phyloP scores from a whole-genome alignment of 371 early-diverging fungal genomes.

The Apophysomyces trapeziformis region DNA sequence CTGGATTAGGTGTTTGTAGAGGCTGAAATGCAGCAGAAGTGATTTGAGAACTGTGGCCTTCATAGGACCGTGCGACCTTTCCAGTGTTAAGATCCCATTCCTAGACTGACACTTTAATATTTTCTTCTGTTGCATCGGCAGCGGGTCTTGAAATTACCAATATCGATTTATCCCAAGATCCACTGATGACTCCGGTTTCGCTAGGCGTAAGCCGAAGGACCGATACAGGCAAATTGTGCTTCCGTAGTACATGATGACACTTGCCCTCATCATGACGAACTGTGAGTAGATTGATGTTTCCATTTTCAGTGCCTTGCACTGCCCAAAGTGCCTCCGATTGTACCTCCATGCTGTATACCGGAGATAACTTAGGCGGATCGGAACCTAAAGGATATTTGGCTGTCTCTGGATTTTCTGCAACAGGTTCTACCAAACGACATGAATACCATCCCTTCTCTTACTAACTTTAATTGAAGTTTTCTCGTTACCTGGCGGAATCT shows the following conservation, averaged over 20 bases:
- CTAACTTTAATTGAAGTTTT: background rate
- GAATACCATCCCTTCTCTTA: conserved; percentile 8
- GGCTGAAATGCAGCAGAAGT: conserved; percentile 80
- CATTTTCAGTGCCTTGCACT: conserved; percentile 83
- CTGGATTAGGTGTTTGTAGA: conserved; percentile 24
- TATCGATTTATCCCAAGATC: conserved; percentile 90
- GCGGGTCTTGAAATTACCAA: conserved; percentile 49
- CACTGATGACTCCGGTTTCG: conserved; percentile 82
- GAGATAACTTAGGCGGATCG: conserved; percentile 70
- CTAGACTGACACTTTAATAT: conserved; percentile 35
- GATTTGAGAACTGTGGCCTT: conserved; percentile 81
- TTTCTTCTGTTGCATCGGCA: conserved; percentile 1
- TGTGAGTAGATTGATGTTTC: conserved; percentile 84
- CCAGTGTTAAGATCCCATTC: conserved; percentile 95
- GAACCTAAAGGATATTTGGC: background rate
- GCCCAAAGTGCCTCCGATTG: conserved; percentile 92
- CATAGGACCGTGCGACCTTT: conserved; percentile 64
- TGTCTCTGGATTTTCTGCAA: conserved; percentile 1
- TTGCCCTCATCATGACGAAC: conserved; percentile 95
- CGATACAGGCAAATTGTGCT: conserved; percentile 87
- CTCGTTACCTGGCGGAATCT: conserved; percentile 48
- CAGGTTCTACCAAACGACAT: conserved; percentile 9
- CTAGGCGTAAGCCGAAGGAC: conserved; percentile 76
- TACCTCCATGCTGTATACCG: conserved; percentile 89
- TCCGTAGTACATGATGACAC: conserved; percentile 74